A percentile compares a stretch with the other conserved stretches of the same genome.
These are phyloP conservation scores for Microsporum audouinii DNA, from an alignment of 2,329 filamentous ascomycete species.

Conservation along the genomic window DNA sequence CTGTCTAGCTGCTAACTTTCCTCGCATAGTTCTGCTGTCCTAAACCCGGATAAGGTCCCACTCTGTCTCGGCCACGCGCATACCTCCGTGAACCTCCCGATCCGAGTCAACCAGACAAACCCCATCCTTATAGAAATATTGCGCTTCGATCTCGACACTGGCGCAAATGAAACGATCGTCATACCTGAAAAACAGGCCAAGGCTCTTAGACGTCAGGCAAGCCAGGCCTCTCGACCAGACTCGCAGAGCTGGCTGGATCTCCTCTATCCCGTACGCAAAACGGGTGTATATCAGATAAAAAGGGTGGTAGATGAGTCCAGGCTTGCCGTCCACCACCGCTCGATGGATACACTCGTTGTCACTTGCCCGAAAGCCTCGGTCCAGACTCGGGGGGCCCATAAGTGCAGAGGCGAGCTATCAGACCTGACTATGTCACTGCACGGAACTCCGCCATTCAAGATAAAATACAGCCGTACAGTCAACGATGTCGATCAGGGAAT, in stretches of 20 bases:
- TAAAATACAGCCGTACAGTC: conserved; percentile 80
- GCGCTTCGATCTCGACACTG: conserved; percentile 72
- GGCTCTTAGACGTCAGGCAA: conserved; percentile 58
- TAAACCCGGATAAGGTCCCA: conserved; percentile 70
- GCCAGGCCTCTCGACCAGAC: conserved; percentile 43
- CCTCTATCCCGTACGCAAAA: conserved; percentile 66
- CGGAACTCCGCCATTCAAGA: conserved; percentile 80
- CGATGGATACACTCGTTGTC: conserved; percentile 71
- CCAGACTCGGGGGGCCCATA: conserved; percentile 50
- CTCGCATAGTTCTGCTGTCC: conserved; percentile 55
- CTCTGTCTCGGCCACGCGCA: conserved; percentile 65
- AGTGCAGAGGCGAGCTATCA: conserved; percentile 80
- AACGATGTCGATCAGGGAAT: conserved; percentile 75
- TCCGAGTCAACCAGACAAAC: conserved; percentile 86
- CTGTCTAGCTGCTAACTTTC: conserved; percentile 20
- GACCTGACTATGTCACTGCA: conserved; percentile 71
- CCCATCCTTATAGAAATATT: conserved; percentile 82
- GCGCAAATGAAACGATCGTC: conserved; percentile 66
- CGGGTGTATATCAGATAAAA: conserved; percentile 73
- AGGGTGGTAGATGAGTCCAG: conserved; percentile 89
- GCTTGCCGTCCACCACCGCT: conserved; percentile 70
- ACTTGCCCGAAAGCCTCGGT: conserved; percentile 72
- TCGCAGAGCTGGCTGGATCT: conserved; percentile 52
- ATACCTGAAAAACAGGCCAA: conserved; percentile 64
- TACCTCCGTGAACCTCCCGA: conserved; percentile 57